Percentiles rank a stretch among this genome's conserved stretches.
Conservation (phyloP, 192 early-diverging fungal species). For the Paraglomus brasilianum region DNA sequence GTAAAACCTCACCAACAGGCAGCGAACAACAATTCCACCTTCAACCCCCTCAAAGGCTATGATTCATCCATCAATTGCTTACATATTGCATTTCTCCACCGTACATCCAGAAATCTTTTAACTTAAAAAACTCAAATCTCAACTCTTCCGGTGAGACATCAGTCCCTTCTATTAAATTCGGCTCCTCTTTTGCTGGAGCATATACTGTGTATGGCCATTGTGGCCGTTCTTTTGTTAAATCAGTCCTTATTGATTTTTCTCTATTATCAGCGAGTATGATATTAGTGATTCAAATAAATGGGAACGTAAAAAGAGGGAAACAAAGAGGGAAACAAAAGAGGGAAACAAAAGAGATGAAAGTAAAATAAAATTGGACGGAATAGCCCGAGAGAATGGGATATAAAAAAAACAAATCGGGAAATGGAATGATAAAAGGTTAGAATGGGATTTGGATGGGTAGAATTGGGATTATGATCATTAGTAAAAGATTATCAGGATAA, state of each 20-base stretch:
- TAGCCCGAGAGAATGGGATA: background rate
- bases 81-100: slow-evolving; percentile 32
- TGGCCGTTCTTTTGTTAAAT: slow-evolving; percentile 44
- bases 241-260: slow-evolving; percentile 40
- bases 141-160: slow-evolving; percentile 62
- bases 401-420: background rate
- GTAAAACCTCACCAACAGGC: no score
- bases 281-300: slow-evolving; percentile 2
- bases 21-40: no score
- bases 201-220: slow-evolving; percentile 51
- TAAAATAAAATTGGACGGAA: background rate
- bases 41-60: no score
- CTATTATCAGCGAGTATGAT: slow-evolving; percentile 15
- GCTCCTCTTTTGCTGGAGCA: slow-evolving; percentile 53
- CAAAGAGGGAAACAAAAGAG: slow-evolving; percentile 37
- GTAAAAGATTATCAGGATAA: no score
- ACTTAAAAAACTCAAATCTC: slow-evolving; percentile 43
- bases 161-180: slow-evolving; percentile 55
- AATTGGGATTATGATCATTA: no score
- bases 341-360: slow-evolving; percentile 10
- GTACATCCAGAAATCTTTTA: slow-evolving; percentile 24
- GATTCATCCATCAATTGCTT: no score
- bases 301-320: slow-evolving; percentile 24
- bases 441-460: background rate
- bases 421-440: background rate